phyloP scores from a whole-genome alignment of 768 basidiomycete genomes.

The Agaricus subrufescens region DNA sequence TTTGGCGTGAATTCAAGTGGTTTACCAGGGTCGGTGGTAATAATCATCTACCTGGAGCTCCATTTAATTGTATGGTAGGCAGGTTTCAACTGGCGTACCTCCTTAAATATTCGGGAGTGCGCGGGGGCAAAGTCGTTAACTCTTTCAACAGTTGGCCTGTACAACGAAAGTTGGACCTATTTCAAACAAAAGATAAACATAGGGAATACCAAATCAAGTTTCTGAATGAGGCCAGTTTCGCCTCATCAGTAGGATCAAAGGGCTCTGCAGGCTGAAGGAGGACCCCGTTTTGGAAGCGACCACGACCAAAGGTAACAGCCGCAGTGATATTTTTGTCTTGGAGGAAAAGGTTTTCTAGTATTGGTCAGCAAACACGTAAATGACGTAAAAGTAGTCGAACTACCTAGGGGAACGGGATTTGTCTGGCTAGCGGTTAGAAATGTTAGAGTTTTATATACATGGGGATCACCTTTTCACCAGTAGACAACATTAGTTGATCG shows the following conservation, averaged over 20 bases:
- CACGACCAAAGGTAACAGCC: conserved; percentile 36
- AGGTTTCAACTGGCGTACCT: conserved; percentile 18
- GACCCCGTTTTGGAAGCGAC: conserved; percentile 33
- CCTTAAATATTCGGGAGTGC: conserved; percentile 40
- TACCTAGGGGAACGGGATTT: conserved; percentile 8
- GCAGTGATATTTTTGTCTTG: conserved; percentile 26
- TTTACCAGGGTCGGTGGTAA: conserved; percentile 29
- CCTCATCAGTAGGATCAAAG: conserved; percentile 27
- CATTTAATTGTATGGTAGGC: neutral
- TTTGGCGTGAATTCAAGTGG: conserved; percentile 25
- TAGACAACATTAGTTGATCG: conserved; percentile 40
- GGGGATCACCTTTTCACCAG: conserved; percentile 22
- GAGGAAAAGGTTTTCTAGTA: conserved; percentile 22
- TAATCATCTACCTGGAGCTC: conserved; percentile 30
- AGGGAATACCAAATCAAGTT: conserved; percentile 12
- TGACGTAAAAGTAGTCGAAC: neutral
- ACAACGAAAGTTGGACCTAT: neutral
- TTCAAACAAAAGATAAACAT: neutral
- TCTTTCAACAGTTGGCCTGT: conserved; percentile 34
- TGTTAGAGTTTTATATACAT: neutral
- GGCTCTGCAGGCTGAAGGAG: conserved; percentile 30
- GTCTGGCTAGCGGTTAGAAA: neutral
- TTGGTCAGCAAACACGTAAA: neutral
- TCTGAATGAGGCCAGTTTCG: conserved; percentile 24
- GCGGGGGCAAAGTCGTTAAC: conserved; percentile 21